A percentile compares a stretch with the other conserved stretches of the same genome.
phyloP scores from a whole-genome alignment of 345 rosid species.

The Cochlearia excelsa region DNA sequence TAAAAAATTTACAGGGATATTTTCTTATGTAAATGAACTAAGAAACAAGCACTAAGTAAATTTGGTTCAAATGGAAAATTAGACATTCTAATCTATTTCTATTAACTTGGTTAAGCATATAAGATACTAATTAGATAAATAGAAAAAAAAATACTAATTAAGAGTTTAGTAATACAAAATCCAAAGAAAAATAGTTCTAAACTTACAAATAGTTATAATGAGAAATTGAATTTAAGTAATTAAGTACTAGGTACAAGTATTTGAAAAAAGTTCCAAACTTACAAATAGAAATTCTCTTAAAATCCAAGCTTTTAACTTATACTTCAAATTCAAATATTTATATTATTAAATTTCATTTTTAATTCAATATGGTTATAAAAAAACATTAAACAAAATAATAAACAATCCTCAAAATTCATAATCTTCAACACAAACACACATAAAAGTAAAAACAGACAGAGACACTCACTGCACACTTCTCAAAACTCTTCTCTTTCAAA shows the following conservation, averaged over 20 bases:
- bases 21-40: background rate
- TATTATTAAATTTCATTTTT: background rate
- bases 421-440: constrained; percentile 31
- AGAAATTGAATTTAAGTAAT: too few relatives aligned
- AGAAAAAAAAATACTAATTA: too few relatives aligned
- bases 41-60: constrained; percentile 6
- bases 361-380: background rate
- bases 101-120: background rate
- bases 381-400: background rate
- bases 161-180: too few relatives aligned
- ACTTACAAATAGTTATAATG: too few relatives aligned
- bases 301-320: background rate
- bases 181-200: too few relatives aligned
- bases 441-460: constrained; percentile 30
- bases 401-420: constrained; percentile 23
- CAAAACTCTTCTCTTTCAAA: constrained; percentile 21
- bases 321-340: constrained; percentile 3
- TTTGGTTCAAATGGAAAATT: constrained; percentile 9
- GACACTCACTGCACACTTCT: constrained; percentile 36
- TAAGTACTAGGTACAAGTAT: too few relatives aligned
- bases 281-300: background rate
- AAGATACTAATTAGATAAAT: background rate
- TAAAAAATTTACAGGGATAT: too few relatives aligned
- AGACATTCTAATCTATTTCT: background rate
- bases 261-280: too few relatives aligned